Conservation (phyloP, 306 rosid genomes). For the Myrica gale region DNA sequence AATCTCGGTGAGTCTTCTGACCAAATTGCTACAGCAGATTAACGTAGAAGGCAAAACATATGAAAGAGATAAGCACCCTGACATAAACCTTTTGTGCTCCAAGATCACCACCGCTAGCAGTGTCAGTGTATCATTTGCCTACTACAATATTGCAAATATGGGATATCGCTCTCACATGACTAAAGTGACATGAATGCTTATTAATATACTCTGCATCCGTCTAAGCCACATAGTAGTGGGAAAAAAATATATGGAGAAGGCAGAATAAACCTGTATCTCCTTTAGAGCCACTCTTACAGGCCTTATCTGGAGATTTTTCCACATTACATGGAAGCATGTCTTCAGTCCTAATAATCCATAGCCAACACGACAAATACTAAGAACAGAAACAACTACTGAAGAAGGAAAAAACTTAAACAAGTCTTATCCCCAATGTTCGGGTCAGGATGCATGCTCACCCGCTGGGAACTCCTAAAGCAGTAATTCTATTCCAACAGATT, state of each 20-base stretch:
- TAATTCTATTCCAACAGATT: no score
- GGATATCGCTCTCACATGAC: not conserved
- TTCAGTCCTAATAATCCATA: conserved; percentile 45
- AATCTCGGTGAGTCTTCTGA: not conserved
- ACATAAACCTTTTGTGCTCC: not conserved
- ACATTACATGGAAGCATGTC: conserved; percentile 35
- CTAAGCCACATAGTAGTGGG: not conserved
- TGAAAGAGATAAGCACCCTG: not conserved
- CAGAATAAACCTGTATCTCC: conserved; percentile 46
- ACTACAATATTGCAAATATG: not conserved
- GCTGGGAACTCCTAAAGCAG: not conserved
- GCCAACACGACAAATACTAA: not conserved
- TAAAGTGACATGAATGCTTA: not conserved
- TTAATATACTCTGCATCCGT: not conserved
- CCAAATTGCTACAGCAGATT: not conserved
- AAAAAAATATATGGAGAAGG: conserved; percentile 4
- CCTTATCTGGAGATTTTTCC: conserved; percentile 36
- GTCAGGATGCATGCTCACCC: not conserved
- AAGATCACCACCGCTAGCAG: not conserved
- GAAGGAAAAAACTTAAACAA: not conserved
- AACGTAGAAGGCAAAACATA: not conserved
- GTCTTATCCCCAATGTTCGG: not conserved
- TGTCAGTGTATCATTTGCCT: not conserved
- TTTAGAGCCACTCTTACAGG: conserved; percentile 24
- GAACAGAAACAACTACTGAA: not conserved